Evolutionary conservation across 768 basidiomycete species (phyloP), one percentile per base, ranked within the genome.

Genomic region (Daedalea quercina): DNA sequence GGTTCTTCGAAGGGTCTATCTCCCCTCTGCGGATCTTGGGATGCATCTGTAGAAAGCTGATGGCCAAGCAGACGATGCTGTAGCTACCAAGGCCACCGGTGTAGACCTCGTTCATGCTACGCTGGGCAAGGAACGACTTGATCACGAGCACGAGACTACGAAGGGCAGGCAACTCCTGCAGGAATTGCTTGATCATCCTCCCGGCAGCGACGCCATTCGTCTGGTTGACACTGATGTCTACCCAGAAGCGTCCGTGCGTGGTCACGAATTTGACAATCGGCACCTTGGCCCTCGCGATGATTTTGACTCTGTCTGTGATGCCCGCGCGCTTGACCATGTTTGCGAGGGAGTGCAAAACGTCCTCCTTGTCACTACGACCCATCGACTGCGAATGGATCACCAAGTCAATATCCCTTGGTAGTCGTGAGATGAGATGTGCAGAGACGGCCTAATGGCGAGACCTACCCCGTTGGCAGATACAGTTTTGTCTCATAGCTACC

Each of bases 41-140:
- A 61, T 99, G 96, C 78, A 96, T 90, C 77, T 98, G 96, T 45
- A 99, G 73, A 66, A 99, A 99, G 67, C 84, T 91, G 58, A 97
- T 81, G 11, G 87, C 93, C 52, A 99, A 69, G 67, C 91, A 96
- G 51, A 97, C 92, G 54, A 96, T 91, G 59, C 87, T 85, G 66
- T 97, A 98, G 63, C 90, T 92, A 20, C 95, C 94, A 33, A 99
- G 68, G 1, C 96, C 96, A 8, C 96, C 95, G 0, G 87, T 89
- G 67, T 86, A 97, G n/a, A 98, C 95, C 68, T 98, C 96, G 67
- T 99, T 98, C 92, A 97, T 90, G 25, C 81, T 81, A 37, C 94
- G 76, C 65, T 96, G 92, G 58, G 76, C 79, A 50, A 98, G 76
- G 68, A 96, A 98, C 2, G 87, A 80, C 70, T 98, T 99, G 57